phyloP scores from a whole-genome alignment of 2,329 filamentous ascomycete genomes.

The Acrocalymma vagum region DNA sequence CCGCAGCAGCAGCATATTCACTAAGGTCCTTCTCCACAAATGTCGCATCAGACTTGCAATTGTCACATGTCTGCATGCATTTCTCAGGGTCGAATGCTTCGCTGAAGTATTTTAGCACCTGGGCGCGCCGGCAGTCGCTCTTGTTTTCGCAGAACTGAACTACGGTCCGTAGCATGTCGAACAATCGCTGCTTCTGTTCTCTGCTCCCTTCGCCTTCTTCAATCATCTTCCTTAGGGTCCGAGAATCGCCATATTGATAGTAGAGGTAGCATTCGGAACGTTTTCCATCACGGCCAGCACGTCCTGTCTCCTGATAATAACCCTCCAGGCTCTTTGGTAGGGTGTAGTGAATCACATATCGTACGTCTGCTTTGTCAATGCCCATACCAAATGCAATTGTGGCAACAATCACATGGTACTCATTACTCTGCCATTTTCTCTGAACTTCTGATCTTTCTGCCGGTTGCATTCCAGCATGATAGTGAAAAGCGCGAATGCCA shows the following conservation, averaged over 20 bases:
- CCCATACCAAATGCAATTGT: constrained; percentile 99
- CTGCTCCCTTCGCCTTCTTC: constrained; percentile 76
- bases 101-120: constrained; percentile 93
- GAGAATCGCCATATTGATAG: constrained; percentile 82
- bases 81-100: constrained; percentile 78
- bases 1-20: constrained; percentile 73
- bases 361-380: constrained; percentile 97
- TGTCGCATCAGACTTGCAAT: constrained; percentile 76
- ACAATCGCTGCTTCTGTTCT: constrained; percentile 85
- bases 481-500: constrained; percentile 79
- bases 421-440: constrained; percentile 80
- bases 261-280: constrained; percentile 89
- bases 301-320: constrained; percentile 97
- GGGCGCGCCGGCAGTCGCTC: constrained; percentile 84
- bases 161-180: constrained; percentile 84
- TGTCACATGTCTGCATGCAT: constrained; percentile 84
- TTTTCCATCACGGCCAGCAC: constrained; percentile 90
- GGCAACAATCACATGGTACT: constrained; percentile 88
- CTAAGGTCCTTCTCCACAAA: constrained; percentile 83
- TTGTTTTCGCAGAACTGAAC: constrained; percentile 89
- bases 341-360: constrained; percentile 93
- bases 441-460: constrained; percentile 76
- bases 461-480: constrained; percentile 81
- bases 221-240: constrained; percentile 80
- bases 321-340: constrained; percentile 96